Base-by-base conservation (phyloP, 2,329 filamentous ascomycete species). In the Talaromyces rugulosus region DNA sequence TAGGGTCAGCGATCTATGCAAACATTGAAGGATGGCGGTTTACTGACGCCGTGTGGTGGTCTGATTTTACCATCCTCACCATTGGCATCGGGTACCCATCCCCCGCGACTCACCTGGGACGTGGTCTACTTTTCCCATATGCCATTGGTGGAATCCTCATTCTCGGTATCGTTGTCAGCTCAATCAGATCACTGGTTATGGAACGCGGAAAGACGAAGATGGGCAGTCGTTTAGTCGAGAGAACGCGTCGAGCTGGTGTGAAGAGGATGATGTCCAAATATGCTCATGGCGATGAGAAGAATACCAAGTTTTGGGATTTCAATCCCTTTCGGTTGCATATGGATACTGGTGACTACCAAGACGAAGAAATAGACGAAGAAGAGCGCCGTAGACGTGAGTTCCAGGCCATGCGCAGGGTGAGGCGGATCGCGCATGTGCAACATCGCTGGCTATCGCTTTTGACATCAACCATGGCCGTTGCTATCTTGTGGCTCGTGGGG, bases 381-480 rank as follows among this genome's bases (percentile, higher is more conserved):
- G 66, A 72, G 14, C 64, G 70, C 53, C 69, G 71, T 9, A 68
- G 70, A 60, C 69, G 68, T 16, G 75, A 78, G 59, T 78, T 83
- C 63, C 70, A 76, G 14, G 74, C 79, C 4, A 82, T 82, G 80
- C 75, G 80, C 14, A 74, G 73, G 51, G 76, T 81, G 2, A 78
- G 81, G 56, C 71, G 75, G 6, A 65, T 75, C 23, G 74, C 79
- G 1, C 75, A 75, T 23, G 65, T 71, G 1, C 71, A 81, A 59
- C 72, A 76, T 11, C 76, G 77, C 18, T 82, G 76, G 71, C 67
- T 80, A 27, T 74, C 77, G 0, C 69, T 81, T 0, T 52, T 66
- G 3, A 69, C 72, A 2, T 79, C 78, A 18, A 61, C 72, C 6
- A 67, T 67, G 4, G 74, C 78, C 6, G 80, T 77, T 61, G 69